A percentile compares a stretch with the other conserved stretches of the same genome.
These are phyloP conservation scores for Mortierella polycephala DNA, from an alignment of 371 early-diverging fungal species.

Conservation along the genomic window DNA sequence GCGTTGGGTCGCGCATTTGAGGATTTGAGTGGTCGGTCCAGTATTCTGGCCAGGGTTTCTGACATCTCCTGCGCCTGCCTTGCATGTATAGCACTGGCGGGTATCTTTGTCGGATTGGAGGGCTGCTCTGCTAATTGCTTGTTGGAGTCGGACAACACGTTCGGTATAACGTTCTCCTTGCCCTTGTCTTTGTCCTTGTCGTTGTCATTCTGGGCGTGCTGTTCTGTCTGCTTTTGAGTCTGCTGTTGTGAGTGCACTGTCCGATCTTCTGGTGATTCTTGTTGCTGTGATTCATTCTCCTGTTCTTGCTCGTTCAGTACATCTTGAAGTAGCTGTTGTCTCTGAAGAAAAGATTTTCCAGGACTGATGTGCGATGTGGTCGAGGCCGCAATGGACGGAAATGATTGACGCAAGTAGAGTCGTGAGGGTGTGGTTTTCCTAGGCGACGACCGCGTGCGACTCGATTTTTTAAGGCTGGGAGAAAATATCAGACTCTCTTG, in stretches of 20 bases:
- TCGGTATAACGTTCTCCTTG: background rate
- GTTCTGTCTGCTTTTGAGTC: too few relatives aligned
- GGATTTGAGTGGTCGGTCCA: background rate
- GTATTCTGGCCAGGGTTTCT: conserved; percentile 4
- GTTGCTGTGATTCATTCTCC: background rate
- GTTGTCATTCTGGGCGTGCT: background rate
- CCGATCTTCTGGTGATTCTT: background rate
- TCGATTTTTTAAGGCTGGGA: conserved; percentile 16
- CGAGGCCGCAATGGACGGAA: conserved; percentile 8
- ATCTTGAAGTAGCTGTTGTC: conserved; percentile 14
- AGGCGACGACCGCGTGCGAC: background rate
- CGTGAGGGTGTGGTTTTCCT: conserved; percentile 8
- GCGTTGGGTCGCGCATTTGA: background rate
- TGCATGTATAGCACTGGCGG: conserved; percentile 3
- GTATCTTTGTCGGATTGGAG: background rate
- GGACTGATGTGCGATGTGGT: conserved; percentile 7
- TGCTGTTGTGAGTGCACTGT: too few relatives aligned
- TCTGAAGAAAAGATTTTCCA: conserved; percentile 2
- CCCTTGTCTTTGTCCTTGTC: background rate
- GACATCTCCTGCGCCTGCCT: conserved; percentile 9
- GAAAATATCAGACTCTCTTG: conserved; percentile 13
- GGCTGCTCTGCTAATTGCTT: background rate
- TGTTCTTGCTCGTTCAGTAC: conserved; percentile 6
- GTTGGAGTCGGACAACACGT: background rate
- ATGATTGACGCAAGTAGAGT: conserved; percentile 19